Conservation (phyloP, 2,329 filamentous ascomycete species). For the Colletotrichum australisinense region DNA sequence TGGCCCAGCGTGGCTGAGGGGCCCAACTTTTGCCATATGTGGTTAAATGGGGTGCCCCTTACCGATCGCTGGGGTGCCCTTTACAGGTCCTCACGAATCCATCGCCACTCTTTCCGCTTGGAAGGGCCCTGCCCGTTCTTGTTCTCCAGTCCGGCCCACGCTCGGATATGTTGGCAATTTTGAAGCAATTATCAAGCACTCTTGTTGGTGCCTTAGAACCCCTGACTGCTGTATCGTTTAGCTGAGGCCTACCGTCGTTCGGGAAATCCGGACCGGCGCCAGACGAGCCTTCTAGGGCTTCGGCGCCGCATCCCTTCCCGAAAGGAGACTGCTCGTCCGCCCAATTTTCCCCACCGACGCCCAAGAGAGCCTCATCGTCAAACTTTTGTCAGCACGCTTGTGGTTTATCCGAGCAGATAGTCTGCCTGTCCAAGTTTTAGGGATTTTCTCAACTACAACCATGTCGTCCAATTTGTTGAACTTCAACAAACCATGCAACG, state of each 20-base stretch:
- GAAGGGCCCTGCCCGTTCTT: neutral
- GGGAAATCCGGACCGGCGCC: constrained; percentile 2
- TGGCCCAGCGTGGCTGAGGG: too few relatives aligned
- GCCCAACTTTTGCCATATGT: too few relatives aligned
- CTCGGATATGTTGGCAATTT: neutral
- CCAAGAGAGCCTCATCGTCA: neutral
- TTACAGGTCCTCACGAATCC: too few relatives aligned
- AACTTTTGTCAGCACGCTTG: neutral
- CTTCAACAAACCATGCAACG: constrained; percentile 31
- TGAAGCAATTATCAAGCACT: neutral
- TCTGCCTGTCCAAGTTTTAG: neutral
- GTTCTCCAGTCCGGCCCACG: neutral
- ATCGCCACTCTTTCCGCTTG: neutral
- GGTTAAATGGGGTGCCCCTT: too few relatives aligned
- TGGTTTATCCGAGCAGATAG: constrained; percentile 8
- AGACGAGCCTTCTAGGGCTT: constrained; percentile 10
- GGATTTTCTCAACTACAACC: neutral
- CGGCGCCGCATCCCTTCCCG: constrained; percentile 10
- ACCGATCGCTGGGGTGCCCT: too few relatives aligned
- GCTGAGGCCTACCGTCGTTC: neutral
- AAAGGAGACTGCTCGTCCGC: neutral
- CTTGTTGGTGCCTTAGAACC: neutral
- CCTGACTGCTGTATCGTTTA: neutral
- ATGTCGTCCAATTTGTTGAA: constrained; percentile 20
- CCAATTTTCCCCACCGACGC: neutral